Conservation (phyloP, 139 green algal genomes). For the Haematococcus lacustris region DNA sequence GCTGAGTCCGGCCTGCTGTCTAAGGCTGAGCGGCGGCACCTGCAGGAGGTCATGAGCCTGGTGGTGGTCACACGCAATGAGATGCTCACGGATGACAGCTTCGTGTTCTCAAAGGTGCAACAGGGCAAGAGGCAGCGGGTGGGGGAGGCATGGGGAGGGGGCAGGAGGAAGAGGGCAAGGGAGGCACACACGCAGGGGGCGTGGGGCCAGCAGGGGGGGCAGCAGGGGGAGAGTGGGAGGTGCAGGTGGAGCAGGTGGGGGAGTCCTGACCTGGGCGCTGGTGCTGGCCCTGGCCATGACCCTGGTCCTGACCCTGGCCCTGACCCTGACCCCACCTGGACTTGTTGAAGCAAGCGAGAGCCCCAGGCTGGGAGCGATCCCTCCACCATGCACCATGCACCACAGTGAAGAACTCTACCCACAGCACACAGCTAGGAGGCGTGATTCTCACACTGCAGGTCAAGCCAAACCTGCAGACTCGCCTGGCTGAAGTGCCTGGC, state of each 20-base stretch:
- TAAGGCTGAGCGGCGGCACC: slow-evolving; percentile 12
- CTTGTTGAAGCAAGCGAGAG: too few species aligned
- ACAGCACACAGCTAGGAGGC: too few species aligned
- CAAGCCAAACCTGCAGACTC: too few species aligned
- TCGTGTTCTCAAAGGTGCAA: slow-evolving; percentile 58
- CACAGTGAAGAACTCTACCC: too few species aligned
- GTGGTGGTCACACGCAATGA: slow-evolving; percentile 12
- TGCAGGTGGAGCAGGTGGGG: background rate
- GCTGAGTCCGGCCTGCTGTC: slow-evolving; percentile 19
- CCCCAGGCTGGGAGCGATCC: too few species aligned
- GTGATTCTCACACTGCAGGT: too few species aligned
- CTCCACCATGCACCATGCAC: too few species aligned
- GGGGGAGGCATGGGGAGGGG: background rate
- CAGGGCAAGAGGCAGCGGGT: slow-evolving; percentile 1
- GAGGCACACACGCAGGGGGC: background rate
- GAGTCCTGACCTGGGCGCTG: background rate
- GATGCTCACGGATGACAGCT: slow-evolving; percentile 60
- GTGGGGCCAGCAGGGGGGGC: background rate
- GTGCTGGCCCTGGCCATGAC: too few species aligned
- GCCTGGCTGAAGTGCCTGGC: too few species aligned
- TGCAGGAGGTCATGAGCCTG: slow-evolving; percentile 15
- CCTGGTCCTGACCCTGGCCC: background rate
- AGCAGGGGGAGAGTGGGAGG: background rate
- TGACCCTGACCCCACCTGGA: too few species aligned
- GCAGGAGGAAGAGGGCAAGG: background rate